Evolutionary conservation across 2,329 filamentous ascomycete species (phyloP), one percentile per base, ranked within the genome.

Genomic region (Endocalyx cinctus): DNA sequence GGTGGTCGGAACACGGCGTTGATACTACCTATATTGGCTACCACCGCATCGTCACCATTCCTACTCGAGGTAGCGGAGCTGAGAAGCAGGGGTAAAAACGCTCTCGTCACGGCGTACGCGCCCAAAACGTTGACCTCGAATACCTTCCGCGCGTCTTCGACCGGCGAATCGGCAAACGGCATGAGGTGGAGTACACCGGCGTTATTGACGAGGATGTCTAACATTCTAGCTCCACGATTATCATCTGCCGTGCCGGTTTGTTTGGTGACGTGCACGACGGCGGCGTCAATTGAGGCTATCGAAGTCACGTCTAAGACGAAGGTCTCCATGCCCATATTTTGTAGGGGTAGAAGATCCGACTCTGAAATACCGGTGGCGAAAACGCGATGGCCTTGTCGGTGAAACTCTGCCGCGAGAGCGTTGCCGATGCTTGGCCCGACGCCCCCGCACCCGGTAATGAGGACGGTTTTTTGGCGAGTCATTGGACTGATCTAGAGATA

Each of bases 341-440:
- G 27, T 7, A 51, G 38, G 10, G 33, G 30, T 7, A 36, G 23
- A 16, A 52, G 46, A 2, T 46, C 35, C 3, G 36, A 10, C 8
- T 45, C 38, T 7, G 46, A 42, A 10, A 52, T 33, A 10, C 47
- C 53, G n/a, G 51, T 48, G 6, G 54, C 54, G 34, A 54, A 46
- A 16, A 56, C 54, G 6, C 47, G 44, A 38, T 55, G 52, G 23
- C 51, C 51, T 25, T 49, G 49, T 31, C 43, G 19, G 35, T 52
- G 49, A 39, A 55, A 54, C 27, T 54, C 51, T 29, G 22, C 46
- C 12, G 48, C 47, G 19, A 54, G 41, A 7, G 50, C 47, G 10
- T 43, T 31, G 22, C 50, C 50, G 34, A 54, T 54, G n/a, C n/a
- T n/a, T n/a, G n/a, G n/a, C 33, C 48, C 50, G 16, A 33, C 27